phyloP scores from a whole-genome alignment of 1,284 basidiomycete species.

The Sutorius eximius region DNA sequence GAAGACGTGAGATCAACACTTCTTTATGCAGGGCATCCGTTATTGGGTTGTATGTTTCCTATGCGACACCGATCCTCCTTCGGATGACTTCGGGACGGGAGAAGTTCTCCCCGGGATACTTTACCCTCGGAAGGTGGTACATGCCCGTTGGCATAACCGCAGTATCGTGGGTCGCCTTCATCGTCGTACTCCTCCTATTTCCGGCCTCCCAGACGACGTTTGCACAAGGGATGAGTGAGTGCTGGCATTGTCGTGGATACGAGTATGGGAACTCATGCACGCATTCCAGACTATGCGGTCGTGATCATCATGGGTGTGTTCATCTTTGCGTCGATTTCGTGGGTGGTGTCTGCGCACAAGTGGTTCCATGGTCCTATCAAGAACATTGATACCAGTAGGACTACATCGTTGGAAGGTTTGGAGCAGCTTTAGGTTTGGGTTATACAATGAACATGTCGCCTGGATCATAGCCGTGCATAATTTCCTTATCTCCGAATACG shows the following conservation, averaged over 20 bases:
- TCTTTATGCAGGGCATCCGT: slow-evolving; percentile 57
- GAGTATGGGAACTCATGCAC: slow-evolving; percentile 1
- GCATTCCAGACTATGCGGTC: slow-evolving; percentile 58
- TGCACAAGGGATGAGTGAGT: slow-evolving; percentile 56
- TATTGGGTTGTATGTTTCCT: slow-evolving; percentile 66
- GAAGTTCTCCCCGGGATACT: slow-evolving; percentile 57
- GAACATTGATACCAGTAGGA: slow-evolving; percentile 43
- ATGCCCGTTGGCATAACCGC: slow-evolving; percentile 59
- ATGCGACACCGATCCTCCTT: slow-evolving; percentile 66
- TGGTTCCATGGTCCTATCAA: slow-evolving; percentile 71
- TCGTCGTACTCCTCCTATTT: slow-evolving; percentile 61
- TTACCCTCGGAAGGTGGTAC: slow-evolving; percentile 60
- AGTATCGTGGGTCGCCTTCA: slow-evolving; percentile 65
- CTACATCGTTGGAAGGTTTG: slow-evolving; percentile 14
- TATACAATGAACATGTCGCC: no score
- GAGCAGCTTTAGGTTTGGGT: slow-evolving; percentile 12
- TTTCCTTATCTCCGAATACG: no score
- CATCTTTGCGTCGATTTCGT: slow-evolving; percentile 60
- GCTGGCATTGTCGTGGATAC: background rate
- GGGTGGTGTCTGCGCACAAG: slow-evolving; percentile 63
- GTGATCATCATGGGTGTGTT: slow-evolving; percentile 66
- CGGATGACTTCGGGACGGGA: slow-evolving; percentile 66
- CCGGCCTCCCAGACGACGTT: slow-evolving; percentile 46
- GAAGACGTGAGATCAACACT: background rate
- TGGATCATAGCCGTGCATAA: no score